Conservation (phyloP, 257 asterid genomes). For the Vinca minor region DNA sequence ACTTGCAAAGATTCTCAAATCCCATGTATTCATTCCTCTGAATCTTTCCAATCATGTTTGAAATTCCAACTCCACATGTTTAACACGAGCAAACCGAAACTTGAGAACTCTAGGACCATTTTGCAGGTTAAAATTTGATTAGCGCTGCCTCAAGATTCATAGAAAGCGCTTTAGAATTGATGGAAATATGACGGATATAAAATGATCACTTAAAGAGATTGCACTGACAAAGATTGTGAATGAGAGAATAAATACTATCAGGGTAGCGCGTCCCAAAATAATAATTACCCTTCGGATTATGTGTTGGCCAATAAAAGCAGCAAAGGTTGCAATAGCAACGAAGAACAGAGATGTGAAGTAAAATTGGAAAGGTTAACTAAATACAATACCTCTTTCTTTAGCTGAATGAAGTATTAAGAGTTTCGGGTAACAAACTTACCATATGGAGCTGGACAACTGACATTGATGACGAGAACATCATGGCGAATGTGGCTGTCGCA, state of each 20-base stretch:
- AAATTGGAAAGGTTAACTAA: neutral
- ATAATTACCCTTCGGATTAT: conserved; percentile 58
- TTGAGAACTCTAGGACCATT: neutral
- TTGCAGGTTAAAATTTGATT: neutral
- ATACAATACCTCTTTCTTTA: neutral
- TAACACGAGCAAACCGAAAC: neutral
- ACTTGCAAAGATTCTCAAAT: conserved; percentile 85
- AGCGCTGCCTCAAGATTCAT: too few species aligned
- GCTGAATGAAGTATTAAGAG: neutral
- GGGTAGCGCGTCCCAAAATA: conserved; percentile 77
- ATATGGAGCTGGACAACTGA: conserved; percentile 90
- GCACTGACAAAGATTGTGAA: conserved; percentile 92
- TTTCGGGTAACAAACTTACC: conserved; percentile 35
- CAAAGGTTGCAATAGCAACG: conserved; percentile 57
- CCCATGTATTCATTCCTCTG: conserved; percentile 81
- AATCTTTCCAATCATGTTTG: conserved; percentile 81
- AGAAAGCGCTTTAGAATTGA: neutral
- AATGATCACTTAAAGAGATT: conserved; percentile 63
- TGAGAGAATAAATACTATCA: conserved; percentile 79
- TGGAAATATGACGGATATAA: neutral
- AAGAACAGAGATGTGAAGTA: conserved; percentile 58
- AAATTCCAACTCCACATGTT: conserved; percentile 90
- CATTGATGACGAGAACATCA: conserved; percentile 99
- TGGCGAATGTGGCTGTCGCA: conserved; percentile 95
- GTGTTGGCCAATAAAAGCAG: conserved; percentile 86